These are phyloP conservation scores for Stagonosporopsis chrysanthemi DNA, from an alignment of 2,329 filamentous ascomycete genomes.

Conservation along the genomic window DNA sequence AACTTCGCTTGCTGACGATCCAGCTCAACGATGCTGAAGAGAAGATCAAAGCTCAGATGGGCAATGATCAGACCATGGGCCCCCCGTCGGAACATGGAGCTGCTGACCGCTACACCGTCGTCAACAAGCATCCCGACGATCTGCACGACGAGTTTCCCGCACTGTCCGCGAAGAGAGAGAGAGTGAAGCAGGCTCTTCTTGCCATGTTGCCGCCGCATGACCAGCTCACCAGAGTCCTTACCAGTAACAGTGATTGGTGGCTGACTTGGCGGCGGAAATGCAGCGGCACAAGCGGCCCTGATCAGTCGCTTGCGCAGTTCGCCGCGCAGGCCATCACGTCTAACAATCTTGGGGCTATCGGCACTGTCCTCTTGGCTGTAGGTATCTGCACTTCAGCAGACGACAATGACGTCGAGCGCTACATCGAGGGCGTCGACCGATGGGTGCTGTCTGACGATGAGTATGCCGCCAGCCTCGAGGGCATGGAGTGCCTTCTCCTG, in stretches of 20 bases:
- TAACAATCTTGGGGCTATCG: conserved; percentile 51
- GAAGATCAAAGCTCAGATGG: conserved; percentile 39
- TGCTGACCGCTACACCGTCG: conserved; percentile 40
- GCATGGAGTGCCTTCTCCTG: conserved; percentile 61
- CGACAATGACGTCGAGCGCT: conserved; percentile 56
- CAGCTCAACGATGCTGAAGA: conserved; percentile 49
- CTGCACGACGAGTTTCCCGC: conserved; percentile 30
- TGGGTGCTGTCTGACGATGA: conserved; percentile 60
- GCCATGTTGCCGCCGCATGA: conserved; percentile 46
- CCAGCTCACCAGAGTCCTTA: conserved; percentile 43
- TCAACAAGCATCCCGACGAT: conserved; percentile 41
- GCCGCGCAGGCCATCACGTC: conserved; percentile 55
- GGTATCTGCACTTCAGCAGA: conserved; percentile 51
- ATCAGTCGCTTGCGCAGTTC: conserved; percentile 50
- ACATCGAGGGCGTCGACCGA: conserved; percentile 56
- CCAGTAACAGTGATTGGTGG: conserved; percentile 53
- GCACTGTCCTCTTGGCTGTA: conserved; percentile 47
- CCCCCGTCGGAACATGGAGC: conserved; percentile 18
- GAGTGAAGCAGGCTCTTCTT: conserved; percentile 46
- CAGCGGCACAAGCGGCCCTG: conserved; percentile 51
- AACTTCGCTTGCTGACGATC: conserved; percentile 21
- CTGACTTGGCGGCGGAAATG: conserved; percentile 53
- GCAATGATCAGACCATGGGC: conserved; percentile 28
- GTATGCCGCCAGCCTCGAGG: conserved; percentile 59
- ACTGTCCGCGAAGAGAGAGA: conserved; percentile 44